Conservation (phyloP, 2,329 filamentous ascomycete genomes). For the Aquanectria penicillioides region DNA sequence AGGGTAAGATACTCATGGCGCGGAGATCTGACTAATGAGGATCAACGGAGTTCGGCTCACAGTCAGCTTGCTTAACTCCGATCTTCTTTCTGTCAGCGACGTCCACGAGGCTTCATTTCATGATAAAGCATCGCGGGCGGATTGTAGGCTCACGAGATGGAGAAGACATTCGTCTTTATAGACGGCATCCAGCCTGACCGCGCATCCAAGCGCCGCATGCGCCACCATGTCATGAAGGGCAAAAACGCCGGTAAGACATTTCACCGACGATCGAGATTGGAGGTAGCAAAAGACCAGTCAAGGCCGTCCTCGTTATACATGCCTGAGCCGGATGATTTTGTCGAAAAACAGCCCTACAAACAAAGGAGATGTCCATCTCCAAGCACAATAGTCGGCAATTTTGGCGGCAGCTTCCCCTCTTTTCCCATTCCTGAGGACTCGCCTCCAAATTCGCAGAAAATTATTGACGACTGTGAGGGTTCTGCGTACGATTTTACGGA, state of each 20-base stretch:
- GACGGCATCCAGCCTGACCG: slow-evolving; percentile 22
- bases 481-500: neutral
- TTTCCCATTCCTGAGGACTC: slow-evolving; percentile 13
- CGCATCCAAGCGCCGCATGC: slow-evolving; percentile 38
- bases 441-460: slow-evolving; percentile 1
- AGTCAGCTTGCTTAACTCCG: too few relatives aligned
- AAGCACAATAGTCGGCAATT: neutral
- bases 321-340: neutral
- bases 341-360: neutral
- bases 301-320: too few relatives aligned
- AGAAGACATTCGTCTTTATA: slow-evolving; percentile 22
- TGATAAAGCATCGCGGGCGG: too few relatives aligned
- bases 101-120: too few relatives aligned
- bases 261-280: slow-evolving; percentile 24
- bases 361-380: neutral
- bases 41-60: too few relatives aligned
- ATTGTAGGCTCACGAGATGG: too few relatives aligned
- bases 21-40: too few relatives aligned
- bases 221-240: slow-evolving; percentile 36
- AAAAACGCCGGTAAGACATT: slow-evolving; percentile 35
- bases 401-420: slow-evolving; percentile 7
- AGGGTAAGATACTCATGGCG: too few relatives aligned
- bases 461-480: slow-evolving; percentile 26
- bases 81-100: too few relatives aligned
- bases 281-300: neutral